phyloP scores from a whole-genome alignment of 176 grass and related monocot species.

The Carex parvula region DNA sequence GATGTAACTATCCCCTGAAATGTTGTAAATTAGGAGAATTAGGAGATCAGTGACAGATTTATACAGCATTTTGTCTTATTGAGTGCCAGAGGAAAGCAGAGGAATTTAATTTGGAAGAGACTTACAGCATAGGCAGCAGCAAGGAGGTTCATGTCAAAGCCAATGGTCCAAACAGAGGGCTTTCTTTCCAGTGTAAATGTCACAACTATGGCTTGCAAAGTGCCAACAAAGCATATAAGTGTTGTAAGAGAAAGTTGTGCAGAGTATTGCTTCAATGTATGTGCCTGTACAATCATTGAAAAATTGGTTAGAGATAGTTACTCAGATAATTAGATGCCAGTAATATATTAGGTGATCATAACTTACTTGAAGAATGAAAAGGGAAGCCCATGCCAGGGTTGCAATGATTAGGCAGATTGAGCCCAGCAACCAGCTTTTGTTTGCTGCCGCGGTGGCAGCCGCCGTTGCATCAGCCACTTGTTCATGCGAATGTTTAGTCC shows the following conservation, averaged over 20 bases:
- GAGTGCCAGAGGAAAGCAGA: conserved; percentile 15
- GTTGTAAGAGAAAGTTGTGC: conserved; percentile 94
- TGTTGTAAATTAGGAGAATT: not conserved
- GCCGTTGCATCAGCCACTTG: not conserved
- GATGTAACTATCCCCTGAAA: conserved; percentile 91
- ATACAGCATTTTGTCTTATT: not conserved
- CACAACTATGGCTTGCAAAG: conserved; percentile 89
- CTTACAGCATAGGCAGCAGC: conserved; percentile 85
- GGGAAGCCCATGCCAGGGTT: conserved; percentile 88
- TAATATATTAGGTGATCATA: not conserved
- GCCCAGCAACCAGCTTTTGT: conserved; percentile 70
- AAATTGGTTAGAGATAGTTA: not conserved
- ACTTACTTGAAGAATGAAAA: conserved; percentile 75
- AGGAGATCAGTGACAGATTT: not conserved
- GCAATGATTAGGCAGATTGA: conserved; percentile 91
- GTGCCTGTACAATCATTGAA: conserved; percentile 40
- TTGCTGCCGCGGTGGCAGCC: conserved; percentile 31
- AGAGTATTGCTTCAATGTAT: conserved; percentile 64
- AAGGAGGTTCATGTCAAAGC: conserved; percentile 99
- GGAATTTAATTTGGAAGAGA: not conserved
- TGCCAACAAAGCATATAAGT: conserved; percentile 93
- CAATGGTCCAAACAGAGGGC: conserved; percentile 73
- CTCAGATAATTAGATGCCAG: not conserved
- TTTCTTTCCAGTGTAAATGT: conserved; percentile 85
- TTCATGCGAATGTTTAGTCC: conserved; percentile 33